Percentiles rank a stretch among this genome's conserved stretches.
Evolutionary conservation across 2,329 filamentous ascomycete species (phyloP).

Genomic region (Cladophialophora immunda): DNA sequence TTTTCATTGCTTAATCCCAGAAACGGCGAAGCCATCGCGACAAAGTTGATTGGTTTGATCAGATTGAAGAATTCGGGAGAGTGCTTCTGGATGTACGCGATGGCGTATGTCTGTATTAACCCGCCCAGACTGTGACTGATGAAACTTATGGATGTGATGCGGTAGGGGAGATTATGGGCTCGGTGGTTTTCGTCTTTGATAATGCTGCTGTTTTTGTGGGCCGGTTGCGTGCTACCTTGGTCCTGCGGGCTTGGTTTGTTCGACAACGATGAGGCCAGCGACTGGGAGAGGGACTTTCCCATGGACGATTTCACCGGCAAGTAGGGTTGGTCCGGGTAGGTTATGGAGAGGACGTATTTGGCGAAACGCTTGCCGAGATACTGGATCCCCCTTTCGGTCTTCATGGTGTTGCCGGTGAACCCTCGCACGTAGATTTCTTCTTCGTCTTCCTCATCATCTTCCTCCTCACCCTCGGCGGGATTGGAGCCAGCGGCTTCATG

Average conservation of each 20-base stretch:
- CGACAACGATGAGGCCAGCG: slow-evolving; percentile 54
- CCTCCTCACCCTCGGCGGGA: slow-evolving; percentile 41
- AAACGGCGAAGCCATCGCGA: slow-evolving; percentile 87
- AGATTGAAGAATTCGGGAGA: slow-evolving; percentile 81
- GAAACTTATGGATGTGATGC: slow-evolving; percentile 83
- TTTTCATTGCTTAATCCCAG: slow-evolving; percentile 94
- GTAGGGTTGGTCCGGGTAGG: slow-evolving; percentile 92
- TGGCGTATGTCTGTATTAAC: slow-evolving; percentile 83
- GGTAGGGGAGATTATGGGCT: slow-evolving; percentile 62
- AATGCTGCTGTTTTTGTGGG: slow-evolving; percentile 68
- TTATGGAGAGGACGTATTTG: slow-evolving; percentile 87
- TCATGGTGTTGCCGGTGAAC: slow-evolving; percentile 66
- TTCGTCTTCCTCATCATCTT: slow-evolving; percentile 61
- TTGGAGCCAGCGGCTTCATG: slow-evolving; percentile 59
- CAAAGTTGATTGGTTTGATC: slow-evolving; percentile 90
- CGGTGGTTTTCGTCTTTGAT: slow-evolving; percentile 59
- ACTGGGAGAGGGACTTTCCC: slow-evolving; percentile 57
- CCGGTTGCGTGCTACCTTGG: slow-evolving; percentile 44
- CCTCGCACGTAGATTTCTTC: slow-evolving; percentile 64
- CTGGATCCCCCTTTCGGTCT: slow-evolving; percentile 94
- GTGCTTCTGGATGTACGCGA: slow-evolving; percentile 85
- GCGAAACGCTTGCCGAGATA: slow-evolving; percentile 95
- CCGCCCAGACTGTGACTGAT: slow-evolving; percentile 91
- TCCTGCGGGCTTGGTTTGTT: slow-evolving; percentile 14
- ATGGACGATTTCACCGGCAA: slow-evolving; percentile 70